A percentile compares a stretch with the other conserved stretches of the same genome.
phyloP scores from a whole-genome alignment of 441 rosid species.

The Gossypium schwendimanii region DNA sequence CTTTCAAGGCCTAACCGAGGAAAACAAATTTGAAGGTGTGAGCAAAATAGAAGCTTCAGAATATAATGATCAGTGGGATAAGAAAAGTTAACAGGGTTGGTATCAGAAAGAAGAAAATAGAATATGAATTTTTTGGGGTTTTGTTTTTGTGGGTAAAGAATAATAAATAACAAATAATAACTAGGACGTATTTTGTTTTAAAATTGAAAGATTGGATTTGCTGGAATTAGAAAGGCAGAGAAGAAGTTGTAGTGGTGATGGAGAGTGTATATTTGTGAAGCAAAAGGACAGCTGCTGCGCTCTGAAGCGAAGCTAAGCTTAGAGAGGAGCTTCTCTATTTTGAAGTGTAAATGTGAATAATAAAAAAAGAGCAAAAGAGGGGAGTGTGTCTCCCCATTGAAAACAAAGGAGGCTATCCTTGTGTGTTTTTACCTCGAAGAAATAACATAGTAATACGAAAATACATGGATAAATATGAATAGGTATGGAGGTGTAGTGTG shows the following conservation, averaged over 20 bases:
- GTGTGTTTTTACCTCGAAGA: background rate
- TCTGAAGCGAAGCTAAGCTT: background rate
- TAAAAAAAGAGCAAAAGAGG: background rate
- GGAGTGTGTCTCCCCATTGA: background rate
- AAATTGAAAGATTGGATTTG: conserved; percentile 17
- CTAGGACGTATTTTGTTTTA: background rate
- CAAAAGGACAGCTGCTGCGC: conserved; percentile 16
- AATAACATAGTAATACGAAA: background rate
- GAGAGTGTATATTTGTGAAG: conserved; percentile 24
- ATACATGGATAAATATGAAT: background rate
- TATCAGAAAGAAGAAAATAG: background rate
- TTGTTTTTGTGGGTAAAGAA: background rate
- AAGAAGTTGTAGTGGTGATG: conserved; percentile 21
- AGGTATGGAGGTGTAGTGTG: background rate
- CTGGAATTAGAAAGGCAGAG: conserved; percentile 31
- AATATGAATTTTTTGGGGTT: background rate
- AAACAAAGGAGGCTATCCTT: background rate
- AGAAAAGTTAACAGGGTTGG: background rate
- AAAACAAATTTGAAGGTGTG: background rate
- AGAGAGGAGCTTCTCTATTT: background rate
- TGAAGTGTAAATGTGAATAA: too few relatives aligned
- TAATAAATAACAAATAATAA: background rate
- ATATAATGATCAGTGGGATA: background rate
- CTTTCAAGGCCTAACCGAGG: background rate
- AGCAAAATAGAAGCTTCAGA: background rate